Evolutionary conservation across 768 basidiomycete species (phyloP).

Genomic region (Amanita exitialis): DNA sequence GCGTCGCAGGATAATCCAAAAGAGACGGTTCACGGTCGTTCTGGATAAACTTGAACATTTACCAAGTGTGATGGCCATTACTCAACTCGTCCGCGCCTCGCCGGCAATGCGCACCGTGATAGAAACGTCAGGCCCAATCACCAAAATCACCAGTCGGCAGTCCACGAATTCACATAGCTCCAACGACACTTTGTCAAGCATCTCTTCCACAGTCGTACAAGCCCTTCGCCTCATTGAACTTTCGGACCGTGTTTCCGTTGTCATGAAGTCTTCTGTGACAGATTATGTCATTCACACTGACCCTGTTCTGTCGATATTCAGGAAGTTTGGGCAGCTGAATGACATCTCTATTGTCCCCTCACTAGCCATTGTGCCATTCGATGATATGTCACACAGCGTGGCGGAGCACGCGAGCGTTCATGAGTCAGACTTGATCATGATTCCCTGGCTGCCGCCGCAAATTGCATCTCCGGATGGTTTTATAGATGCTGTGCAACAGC

Average conservation of each 20-base stretch:
- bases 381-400: conserved; percentile 64
- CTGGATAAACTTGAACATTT: conserved; percentile 87
- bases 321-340: conserved; percentile 68
- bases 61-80: conserved; percentile 82
- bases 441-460: conserved; percentile 67
- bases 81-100: conserved; percentile 61
- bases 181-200: not conserved
- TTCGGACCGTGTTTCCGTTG: conserved; percentile 79
- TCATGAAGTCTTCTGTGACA: conserved; percentile 72
- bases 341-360: conserved; percentile 54
- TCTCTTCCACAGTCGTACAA: conserved; percentile 19
- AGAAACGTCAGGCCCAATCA: not conserved
- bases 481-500: conserved; percentile 7
- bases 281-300: conserved; percentile 65
- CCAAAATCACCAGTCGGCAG: not conserved
- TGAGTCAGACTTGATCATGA: conserved; percentile 62
- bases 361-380: conserved; percentile 67
- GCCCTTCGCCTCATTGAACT: conserved; percentile 82
- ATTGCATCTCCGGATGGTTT: conserved; percentile 12
- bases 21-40: conserved; percentile 69
- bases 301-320: conserved; percentile 62
- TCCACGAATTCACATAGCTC: not conserved
- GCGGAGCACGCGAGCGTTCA: conserved; percentile 51
- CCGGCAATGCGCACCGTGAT: conserved; percentile 12
- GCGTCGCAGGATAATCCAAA: conserved; percentile 13